Base-by-base conservation (phyloP, 768 basidiomycete species). In the Leucosporidium yakuticum region DNA sequence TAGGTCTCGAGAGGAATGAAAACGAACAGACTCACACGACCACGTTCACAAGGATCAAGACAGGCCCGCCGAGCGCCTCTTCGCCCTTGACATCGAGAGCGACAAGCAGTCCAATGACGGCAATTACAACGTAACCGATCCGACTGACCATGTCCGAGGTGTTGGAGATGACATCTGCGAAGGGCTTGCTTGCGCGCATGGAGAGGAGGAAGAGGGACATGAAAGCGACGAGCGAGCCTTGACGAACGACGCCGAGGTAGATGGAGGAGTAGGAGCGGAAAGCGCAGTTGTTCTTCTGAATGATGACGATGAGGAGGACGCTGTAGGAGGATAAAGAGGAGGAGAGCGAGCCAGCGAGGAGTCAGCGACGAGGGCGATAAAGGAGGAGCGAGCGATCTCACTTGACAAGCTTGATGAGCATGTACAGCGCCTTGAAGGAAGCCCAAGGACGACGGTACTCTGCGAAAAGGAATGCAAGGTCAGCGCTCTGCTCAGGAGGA, bases 391-490 rank as follows among this genome's bases (percentile, higher is more conserved):
- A 36, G 8, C 1, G 23, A 25, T n/a, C 63, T 9, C 27, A 64
- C 63, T 44, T 44, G 8, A 44, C 6, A 3, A 23, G 50, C 23
- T 23, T 23, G 27, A 51, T 21, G 55, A 44, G 39, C 39, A 44
- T 44, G 58, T 75, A 76, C 44, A 74, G 55, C 6, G 63, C 31
- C 36, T 75, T 73, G 59, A 74, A 77, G 4, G 84, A 83, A 3
- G 82, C 87, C 86, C 87, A 89, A 15, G 81, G 82, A 5, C 87
- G 82, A 9, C 89, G 85, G 74, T 86, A 89, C 25, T 83, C 88
- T 89, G 69, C 12, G 14, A 58, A 15, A 12, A 15, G 8, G 39
- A 44, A 44, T 3, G 39, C 3, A 44, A 8, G 39, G 39, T 44
- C 14, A 44, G 14, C 14, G 2, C 8, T 12, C 11, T 15, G 14